Base-by-base conservation (phyloP, 1,284 basidiomycete species). In the Xerocomus nothofagi region DNA sequence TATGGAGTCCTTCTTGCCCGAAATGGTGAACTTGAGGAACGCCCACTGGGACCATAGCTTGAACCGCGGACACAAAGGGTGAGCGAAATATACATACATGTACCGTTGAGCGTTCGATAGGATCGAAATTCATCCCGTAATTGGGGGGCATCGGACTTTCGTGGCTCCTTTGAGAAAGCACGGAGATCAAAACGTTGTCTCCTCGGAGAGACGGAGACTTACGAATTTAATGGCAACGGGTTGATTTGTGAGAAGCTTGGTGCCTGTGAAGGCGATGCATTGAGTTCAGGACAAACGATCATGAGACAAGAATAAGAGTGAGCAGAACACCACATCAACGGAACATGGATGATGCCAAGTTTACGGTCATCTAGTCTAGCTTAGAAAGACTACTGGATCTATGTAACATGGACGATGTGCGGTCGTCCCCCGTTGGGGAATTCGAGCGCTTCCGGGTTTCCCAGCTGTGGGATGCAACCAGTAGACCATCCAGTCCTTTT, bases 201-300 rank as follows among this genome's bases (percentile, higher is more conserved):
- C 45, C 38, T 55, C 44, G 56, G 44, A 36, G 37, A 51, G 58
- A 44, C 41, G 49, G 51, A 44, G 50, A 78, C 88, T 56, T 61
- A 94, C 95, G 72, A 98, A 98, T 82, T 98, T 98, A 78, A 98
- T 96, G 51, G 95, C 96, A 54, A 98, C 93, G 1, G 93, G 93
- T 61, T 91, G 91, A 59, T 81, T 90, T 64, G 91, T 88, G 59
- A 93, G 78, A 56, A 96, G 77, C 72, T 97, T 96, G 49, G 86
- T 86, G 50, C 94, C 93, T 94, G 47, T 43, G 24, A 47, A 50
- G 32, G 49, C 23, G 24, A 44, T 47, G 37, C 6, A 29, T 53
- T 66, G 39, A 68, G 51, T 54, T 44, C 14, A 36, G 30, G 44
- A 39, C 21, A 33, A 42, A 51, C 14, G 31, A 46, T 20, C 10